phyloP scores from a whole-genome alignment of 2,329 filamentous ascomycete species.

The Penicillium fuscoglaucum region DNA sequence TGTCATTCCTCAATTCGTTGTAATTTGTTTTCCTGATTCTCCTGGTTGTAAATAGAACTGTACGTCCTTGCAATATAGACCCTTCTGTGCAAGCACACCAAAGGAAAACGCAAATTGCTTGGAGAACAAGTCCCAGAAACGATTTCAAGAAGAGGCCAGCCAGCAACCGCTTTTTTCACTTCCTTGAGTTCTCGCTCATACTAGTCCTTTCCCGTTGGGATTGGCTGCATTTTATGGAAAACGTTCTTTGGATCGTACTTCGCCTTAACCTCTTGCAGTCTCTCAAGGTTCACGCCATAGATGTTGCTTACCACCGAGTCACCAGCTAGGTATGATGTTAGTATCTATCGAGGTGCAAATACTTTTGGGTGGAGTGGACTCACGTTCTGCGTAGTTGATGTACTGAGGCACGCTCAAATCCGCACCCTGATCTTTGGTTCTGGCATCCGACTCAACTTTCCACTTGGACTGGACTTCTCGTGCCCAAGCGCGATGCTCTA shows the following conservation, averaged over 20 bases:
- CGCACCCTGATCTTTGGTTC: neutral
- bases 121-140: neutral
- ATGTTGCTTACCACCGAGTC: slow-evolving; percentile 39
- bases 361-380: slow-evolving; percentile 11
- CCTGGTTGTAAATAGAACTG: neutral
- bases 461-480: slow-evolving; percentile 33
- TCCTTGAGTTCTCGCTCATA: neutral
- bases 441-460: slow-evolving; percentile 26
- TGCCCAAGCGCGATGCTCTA: slow-evolving; percentile 42
- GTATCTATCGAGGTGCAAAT: neutral
- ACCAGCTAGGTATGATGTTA: slow-evolving; percentile 29
- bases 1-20: neutral
- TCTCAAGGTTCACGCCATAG: slow-evolving; percentile 47
- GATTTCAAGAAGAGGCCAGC: too few species aligned
- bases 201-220: slow-evolving; percentile 14
- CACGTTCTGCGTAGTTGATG: slow-evolving; percentile 39
- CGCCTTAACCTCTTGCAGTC: slow-evolving; percentile 47
- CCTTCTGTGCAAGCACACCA: neutral
- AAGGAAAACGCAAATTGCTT: too few species aligned
- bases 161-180: neutral
- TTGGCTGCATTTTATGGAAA: slow-evolving; percentile 48
- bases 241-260: slow-evolving; percentile 50
- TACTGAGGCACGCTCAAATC: slow-evolving; percentile 33
- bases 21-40: neutral
- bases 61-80: neutral